Conservation (phyloP, 2,329 filamentous ascomycete genomes). For the Scedosporium apiospermum region DNA sequence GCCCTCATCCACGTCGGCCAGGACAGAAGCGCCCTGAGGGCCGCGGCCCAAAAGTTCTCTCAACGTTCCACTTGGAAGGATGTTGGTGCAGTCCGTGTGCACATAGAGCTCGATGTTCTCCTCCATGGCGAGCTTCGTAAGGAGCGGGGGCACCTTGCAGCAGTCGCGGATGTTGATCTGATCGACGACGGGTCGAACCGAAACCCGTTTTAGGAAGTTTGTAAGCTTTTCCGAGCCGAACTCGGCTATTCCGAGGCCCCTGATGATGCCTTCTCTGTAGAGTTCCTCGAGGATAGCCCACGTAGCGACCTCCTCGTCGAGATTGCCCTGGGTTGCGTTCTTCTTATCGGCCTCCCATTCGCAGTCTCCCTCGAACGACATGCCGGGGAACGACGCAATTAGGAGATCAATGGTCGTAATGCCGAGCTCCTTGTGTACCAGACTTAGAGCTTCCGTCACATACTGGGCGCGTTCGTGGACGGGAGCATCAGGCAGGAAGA, state of each 20-base stretch:
- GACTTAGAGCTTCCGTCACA: slow-evolving; percentile 65
- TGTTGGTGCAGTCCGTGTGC: slow-evolving; percentile 88
- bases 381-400: slow-evolving; percentile 85
- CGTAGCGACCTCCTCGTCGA: slow-evolving; percentile 58
- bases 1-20: slow-evolving; percentile 49
- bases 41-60: slow-evolving; percentile 72
- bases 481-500: slow-evolving; percentile 71
- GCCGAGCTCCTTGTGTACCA: slow-evolving; percentile 73
- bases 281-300: slow-evolving; percentile 68
- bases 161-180: slow-evolving; percentile 96
- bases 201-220: slow-evolving; percentile 64
- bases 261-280: slow-evolving; percentile 60
- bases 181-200: slow-evolving; percentile 70
- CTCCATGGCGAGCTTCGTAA: slow-evolving; percentile 75
- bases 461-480: slow-evolving; percentile 57
- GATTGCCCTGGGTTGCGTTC: slow-evolving; percentile 52
- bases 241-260: slow-evolving; percentile 76
- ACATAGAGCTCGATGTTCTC: slow-evolving; percentile 80
- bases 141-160: slow-evolving; percentile 85
- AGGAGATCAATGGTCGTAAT: slow-evolving; percentile 73
- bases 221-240: slow-evolving; percentile 77
- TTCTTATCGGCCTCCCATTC: slow-evolving; percentile 63
- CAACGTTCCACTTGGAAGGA: slow-evolving; percentile 76
- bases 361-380: slow-evolving; percentile 88
- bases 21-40: slow-evolving; percentile 62